Base-by-base conservation (phyloP, 140 eudicot species). In the Anethum foeniculum region DNA sequence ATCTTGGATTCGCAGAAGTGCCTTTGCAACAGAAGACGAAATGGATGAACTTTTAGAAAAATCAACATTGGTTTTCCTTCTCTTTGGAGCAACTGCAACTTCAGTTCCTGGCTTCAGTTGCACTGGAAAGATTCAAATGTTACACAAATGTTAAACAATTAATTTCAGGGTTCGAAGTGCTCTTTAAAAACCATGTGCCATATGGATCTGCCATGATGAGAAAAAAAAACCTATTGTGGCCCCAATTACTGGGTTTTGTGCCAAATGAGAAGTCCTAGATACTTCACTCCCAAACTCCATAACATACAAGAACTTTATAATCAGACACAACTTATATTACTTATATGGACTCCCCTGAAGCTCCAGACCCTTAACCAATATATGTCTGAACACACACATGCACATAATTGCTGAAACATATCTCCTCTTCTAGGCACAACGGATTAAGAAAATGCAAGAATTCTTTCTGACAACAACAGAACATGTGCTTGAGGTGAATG, bases 51-150 rank as follows among this genome's bases (percentile, higher is more conserved):
- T 82, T 41, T 68, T 69, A 49, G 46, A 43, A 71, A 82, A 76
- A 56, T 79, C 87, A 72, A 36, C 11, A 60, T 82, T 49, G 71
- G 79, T 91, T 85, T 83, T 88, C 3, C 99, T 91, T 80, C 93
- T 89, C 88, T 95, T 95, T 64, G 97, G 97, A 80, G 99, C 97
- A 80, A 95, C 99, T 46, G 96, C 93, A 75, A 95, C 93, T 87
- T 95, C 96, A 80, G 96, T 88, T 74, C 91, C 97, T 0, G 97
- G 96, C 56, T 89, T 93, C 84, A 95, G 99, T 87, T 90, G 97
- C 79, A 92, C 99, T 95, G 91, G 41, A 82, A 78, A 84, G 23
- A 83, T 80, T 86, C 78, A 85, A 47, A 67, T 47, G 77, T 83
- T 71, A 89, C 3, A 58, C 44, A 15, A 14, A 43, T 34, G 13